These are phyloP conservation scores for Trametes hirsuta DNA, from an alignment of 1,284 basidiomycete genomes.

Conservation along the genomic window DNA sequence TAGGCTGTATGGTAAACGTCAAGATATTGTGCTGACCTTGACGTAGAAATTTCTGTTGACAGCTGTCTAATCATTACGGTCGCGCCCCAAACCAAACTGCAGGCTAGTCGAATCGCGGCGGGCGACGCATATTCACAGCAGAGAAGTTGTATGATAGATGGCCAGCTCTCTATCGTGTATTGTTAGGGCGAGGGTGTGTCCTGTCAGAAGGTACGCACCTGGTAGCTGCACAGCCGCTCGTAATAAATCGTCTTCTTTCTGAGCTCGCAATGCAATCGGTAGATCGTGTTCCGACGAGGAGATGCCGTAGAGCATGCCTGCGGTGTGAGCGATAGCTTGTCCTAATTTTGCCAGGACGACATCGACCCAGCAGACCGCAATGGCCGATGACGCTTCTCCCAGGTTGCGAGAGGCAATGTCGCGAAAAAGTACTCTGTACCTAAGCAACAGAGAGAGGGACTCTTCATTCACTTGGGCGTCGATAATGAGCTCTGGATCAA, in stretches of 20 bases:
- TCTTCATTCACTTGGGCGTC: conserved; percentile 25
- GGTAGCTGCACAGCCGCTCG: conserved; percentile 68
- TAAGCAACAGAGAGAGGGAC: conserved; percentile 48
- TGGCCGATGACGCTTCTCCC: conserved; percentile 27
- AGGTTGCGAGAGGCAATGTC: conserved; percentile 41
- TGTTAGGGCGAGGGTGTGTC: neutral
- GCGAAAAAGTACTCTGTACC: conserved; percentile 51
- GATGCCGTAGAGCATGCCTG: conserved; percentile 26
- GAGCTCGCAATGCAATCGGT: conserved; percentile 21
- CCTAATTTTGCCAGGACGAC: conserved; percentile 57
- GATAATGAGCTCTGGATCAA: neutral
- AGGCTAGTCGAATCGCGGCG: conserved; percentile 58
- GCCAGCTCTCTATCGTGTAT: conserved; percentile 51
- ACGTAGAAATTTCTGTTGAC: neutral
- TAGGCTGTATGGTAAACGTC: neutral
- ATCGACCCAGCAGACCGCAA: conserved; percentile 65
- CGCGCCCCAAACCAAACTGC: conserved; percentile 55
- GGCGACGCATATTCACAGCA: conserved; percentile 54
- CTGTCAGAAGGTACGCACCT: conserved; percentile 41
- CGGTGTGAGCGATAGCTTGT: conserved; percentile 41
- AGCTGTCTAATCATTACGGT: conserved; percentile 54
- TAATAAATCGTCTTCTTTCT: conserved; percentile 52
- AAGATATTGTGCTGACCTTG: neutral
- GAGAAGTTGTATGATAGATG: conserved; percentile 46
- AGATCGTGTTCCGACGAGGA: neutral